These are phyloP conservation scores for Alnus rubra DNA, from an alignment of 306 rosid genomes.

Conservation along the genomic window DNA sequence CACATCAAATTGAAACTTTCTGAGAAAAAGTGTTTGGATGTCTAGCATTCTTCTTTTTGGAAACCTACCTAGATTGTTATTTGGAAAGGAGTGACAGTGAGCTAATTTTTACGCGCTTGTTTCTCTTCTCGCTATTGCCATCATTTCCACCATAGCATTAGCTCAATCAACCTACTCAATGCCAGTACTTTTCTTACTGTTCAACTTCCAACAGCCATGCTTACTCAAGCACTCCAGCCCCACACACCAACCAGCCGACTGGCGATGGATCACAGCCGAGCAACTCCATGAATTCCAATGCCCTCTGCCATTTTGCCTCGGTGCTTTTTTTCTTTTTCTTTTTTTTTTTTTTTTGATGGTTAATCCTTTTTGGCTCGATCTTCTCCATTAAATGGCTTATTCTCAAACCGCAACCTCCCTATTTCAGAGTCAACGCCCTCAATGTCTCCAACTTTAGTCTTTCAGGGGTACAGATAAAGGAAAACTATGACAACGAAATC, in stretches of 20 bases:
- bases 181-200: background rate
- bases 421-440: constrained; percentile 25
- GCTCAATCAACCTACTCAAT: background rate
- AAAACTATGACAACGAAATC: constrained; percentile 21
- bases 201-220: too few species aligned
- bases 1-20: too few species aligned
- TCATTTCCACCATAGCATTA: too few species aligned
- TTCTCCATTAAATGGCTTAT: constrained; percentile 36
- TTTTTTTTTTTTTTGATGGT: background rate
- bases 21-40: too few species aligned
- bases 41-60: too few species aligned
- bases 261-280: too few species aligned
- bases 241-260: background rate
- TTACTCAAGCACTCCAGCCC: background rate
- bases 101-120: too few species aligned
- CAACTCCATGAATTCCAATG: background rate
- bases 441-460: constrained; percentile 33
- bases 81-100: too few species aligned
- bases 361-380: constrained; percentile 3
- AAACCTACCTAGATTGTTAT: too few species aligned
- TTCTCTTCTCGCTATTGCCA: too few species aligned
- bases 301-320: background rate
- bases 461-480: constrained; percentile 14
- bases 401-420: constrained; percentile 26
- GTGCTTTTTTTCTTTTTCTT: background rate